phyloP scores from a whole-genome alignment of 192 early-diverging fungal genomes.

The Pilaira anomala region DNA sequence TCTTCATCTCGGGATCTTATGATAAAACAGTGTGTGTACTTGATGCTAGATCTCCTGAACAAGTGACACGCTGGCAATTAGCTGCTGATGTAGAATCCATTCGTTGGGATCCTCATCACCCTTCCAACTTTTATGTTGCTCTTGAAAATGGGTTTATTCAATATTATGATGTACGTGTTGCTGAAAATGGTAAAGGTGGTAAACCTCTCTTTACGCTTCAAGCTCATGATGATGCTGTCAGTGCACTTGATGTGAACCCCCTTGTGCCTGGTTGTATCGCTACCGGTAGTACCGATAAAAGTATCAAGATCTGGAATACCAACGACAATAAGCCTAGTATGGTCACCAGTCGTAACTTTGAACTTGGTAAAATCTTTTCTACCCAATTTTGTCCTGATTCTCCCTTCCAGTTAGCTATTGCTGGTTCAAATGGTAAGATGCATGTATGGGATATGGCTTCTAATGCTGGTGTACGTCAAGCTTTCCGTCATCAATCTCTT shows the following conservation, averaged over 20 bases:
- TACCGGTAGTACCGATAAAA: conserved; percentile 88
- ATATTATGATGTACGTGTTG: conserved; percentile 80
- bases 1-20: conserved; percentile 88
- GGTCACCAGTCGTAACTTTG: conserved; percentile 85
- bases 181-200: conserved; percentile 26
- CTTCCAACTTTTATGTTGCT: conserved; percentile 75
- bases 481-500: conserved; percentile 44
- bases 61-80: conserved; percentile 66
- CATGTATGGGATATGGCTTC: conserved; percentile 91
- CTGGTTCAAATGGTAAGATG: conserved; percentile 86
- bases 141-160: conserved; percentile 91
- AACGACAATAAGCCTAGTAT: conserved; percentile 70
- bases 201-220: conserved; percentile 82
- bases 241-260: conserved; percentile 82
- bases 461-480: conserved; percentile 76
- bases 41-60: conserved; percentile 84
- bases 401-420: conserved; percentile 84
- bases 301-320: conserved; percentile 92
- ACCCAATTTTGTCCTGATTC: conserved; percentile 87
- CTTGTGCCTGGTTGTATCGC: conserved; percentile 78
- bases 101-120: conserved; percentile 86
- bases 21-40: conserved; percentile 86
- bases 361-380: conserved; percentile 81
- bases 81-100: conserved; percentile 87
- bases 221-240: conserved; percentile 90